Evolutionary conservation across 345 rosid species (phyloP), one percentile per base, ranked within the genome.

Genomic region (Euphorbia tirucalli): DNA sequence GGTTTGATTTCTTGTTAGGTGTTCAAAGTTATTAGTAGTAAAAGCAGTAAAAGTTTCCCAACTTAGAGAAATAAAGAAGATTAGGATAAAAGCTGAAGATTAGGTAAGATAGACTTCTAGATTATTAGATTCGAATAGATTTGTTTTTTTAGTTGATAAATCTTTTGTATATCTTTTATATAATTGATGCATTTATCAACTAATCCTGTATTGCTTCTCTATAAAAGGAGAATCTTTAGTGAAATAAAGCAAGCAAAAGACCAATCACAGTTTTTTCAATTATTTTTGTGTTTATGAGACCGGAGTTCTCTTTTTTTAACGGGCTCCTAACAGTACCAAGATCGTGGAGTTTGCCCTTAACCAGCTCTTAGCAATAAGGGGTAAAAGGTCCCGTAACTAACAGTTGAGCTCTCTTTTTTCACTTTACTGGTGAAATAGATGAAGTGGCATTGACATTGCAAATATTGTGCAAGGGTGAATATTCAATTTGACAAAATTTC

Each of bases 31-130:
- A 11, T 16, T 13, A 14, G 11, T 46, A 97, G 85, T 74, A 32
- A 90, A 75, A 81, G 88, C 90, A 46, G 92, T 95, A 48, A 88
- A 93, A 14, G 83, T 83, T 21, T 92, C 93, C 84, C 97, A 90
- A 75, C 39, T 3, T 82, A 96, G 19, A 88, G 79, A 79, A 77
- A 75, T 65, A 39, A 44, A 15, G 85, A 90, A 61, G 52, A 63
- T 22, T 44, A 46, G 18, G 52, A 46, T 46, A 13, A 16, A 11
- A 46, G 16, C 19, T 46, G 52, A 6, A 46, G 52, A 46, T 8
- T 46, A 13, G 5, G 11, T 13, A 46, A 11, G 52, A 3, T 46
- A 13, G 16, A 46, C 52, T 13, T 46, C 14, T 46, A 46, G 52
- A 46, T 46, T 46, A 46, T 46, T 16, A 7, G 7, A 5, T 41